phyloP scores from a whole-genome alignment of 306 rosid species.

The Luffa aegyptiaca region DNA sequence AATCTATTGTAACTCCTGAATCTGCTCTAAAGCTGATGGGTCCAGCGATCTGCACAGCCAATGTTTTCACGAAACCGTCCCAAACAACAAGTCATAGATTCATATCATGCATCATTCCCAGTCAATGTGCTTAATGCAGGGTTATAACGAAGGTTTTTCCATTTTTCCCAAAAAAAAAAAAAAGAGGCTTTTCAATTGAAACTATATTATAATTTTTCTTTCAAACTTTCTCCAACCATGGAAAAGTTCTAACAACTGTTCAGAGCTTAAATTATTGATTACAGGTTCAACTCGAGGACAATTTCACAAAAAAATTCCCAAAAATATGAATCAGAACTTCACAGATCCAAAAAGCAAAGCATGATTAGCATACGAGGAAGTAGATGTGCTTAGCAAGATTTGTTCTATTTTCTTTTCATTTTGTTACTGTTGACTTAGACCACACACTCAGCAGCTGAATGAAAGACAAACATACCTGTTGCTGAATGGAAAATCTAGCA shows the following conservation, averaged over 20 bases:
- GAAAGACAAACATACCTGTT: conserved; percentile 56
- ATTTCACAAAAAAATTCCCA: not conserved
- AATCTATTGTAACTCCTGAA: conserved; percentile 53
- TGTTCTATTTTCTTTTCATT: not conserved
- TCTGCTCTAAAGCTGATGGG: conserved; percentile 82
- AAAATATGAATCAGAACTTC: not conserved
- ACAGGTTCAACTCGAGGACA: not conserved
- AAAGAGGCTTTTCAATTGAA: no score
- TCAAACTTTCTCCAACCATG: not conserved
- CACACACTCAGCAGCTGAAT: not conserved
- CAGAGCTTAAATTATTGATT: not conserved
- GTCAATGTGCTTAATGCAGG: not conserved
- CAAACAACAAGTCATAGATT: not conserved
- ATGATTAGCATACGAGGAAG: not conserved
- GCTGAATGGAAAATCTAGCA: conserved; percentile 70
- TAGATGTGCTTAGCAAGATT: not conserved
- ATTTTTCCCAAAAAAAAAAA: no score
- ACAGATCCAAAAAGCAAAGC: not conserved
- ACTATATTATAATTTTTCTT: not conserved
- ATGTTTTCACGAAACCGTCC: not conserved
- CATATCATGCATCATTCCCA: not conserved
- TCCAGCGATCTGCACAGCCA: conserved; percentile 60
- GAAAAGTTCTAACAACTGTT: not conserved
- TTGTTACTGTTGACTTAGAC: not conserved
- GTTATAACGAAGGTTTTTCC: not conserved